These are phyloP conservation scores for Chlorella sp. DNA, from an alignment of 139 green algal genomes.

Conservation along the genomic window DNA sequence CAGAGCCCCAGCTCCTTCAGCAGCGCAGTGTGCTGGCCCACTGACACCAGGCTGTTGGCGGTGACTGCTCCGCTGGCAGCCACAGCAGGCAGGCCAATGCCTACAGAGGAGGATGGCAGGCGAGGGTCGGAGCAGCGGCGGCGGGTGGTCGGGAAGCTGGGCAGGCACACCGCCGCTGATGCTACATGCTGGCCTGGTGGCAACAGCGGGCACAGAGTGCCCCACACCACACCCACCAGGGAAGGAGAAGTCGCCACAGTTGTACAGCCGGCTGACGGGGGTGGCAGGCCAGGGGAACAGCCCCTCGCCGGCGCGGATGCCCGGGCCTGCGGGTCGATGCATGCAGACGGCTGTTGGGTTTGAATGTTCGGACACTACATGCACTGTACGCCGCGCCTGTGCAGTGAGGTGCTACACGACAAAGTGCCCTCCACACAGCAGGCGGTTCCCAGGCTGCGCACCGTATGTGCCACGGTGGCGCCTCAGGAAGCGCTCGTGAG, in stretches of 20 bases:
- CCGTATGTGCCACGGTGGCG: conserved; percentile 90
- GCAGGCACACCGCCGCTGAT: not conserved
- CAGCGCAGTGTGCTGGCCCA: conserved; percentile 77
- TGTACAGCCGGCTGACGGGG: conserved; percentile 74
- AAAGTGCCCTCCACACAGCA: no score
- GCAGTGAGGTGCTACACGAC: no score
- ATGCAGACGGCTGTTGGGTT: no score
- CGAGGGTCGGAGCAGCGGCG: not conserved
- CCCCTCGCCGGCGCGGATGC: conserved; percentile 45
- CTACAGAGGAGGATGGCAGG: not conserved
- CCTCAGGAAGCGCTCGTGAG: conserved; percentile 90
- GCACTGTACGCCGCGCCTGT: no score
- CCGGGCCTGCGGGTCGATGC: not conserved
- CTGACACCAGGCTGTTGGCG: conserved; percentile 81
- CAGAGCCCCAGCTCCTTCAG: conserved; percentile 66
- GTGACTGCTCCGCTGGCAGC: conserved; percentile 83
- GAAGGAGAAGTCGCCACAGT: conserved; percentile 86
- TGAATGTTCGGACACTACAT: no score
- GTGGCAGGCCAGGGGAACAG: conserved; percentile 82
- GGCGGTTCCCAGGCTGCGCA: no score
- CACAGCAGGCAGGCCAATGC: conserved; percentile 94
- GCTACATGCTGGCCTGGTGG: no score
- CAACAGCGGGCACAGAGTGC: not conserved
- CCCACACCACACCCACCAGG: conserved; percentile 54
- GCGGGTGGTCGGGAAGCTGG: not conserved